phyloP scores from a whole-genome alignment of 495 filamentous ascomycete species.

The Entonaema liquescens region DNA sequence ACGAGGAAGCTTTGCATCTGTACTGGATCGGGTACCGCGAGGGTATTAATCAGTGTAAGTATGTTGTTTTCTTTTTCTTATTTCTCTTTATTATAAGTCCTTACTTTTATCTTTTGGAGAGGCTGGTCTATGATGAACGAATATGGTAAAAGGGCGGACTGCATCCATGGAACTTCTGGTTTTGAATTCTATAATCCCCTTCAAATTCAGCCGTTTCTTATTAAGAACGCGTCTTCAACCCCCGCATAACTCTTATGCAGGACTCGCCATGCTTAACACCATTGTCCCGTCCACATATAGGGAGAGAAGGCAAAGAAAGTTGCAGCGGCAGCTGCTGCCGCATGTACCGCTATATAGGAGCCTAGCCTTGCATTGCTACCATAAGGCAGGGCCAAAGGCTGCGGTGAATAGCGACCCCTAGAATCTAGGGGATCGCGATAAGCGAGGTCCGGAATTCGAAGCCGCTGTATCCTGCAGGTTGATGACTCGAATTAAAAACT shows the following conservation, averaged over 20 bases:
- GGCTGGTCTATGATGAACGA: slow-evolving; percentile 63
- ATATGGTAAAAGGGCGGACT: slow-evolving; percentile 72
- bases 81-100: not conserved
- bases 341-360: slow-evolving; percentile 52
- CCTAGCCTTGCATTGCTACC: slow-evolving; percentile 44
- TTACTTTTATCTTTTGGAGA: slow-evolving; percentile 8
- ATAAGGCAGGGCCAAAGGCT: slow-evolving; percentile 58
- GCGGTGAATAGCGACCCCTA: slow-evolving; percentile 49
- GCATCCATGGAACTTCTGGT: slow-evolving; percentile 53
- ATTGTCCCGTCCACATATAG: slow-evolving; percentile 22
- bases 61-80: not conserved
- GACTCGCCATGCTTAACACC: slow-evolving; percentile 17
- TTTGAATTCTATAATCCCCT: slow-evolving; percentile 38
- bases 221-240: slow-evolving; percentile 30
- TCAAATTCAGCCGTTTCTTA: slow-evolving; percentile 36
- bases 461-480: slow-evolving; percentile 53
- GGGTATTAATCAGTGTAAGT: slow-evolving; percentile 18
- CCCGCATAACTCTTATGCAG: not conserved
- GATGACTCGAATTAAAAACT: slow-evolving; percentile 55
- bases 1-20: slow-evolving; percentile 15
- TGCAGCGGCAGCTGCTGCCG: slow-evolving; percentile 41
- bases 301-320: slow-evolving; percentile 42
- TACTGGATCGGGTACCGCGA: slow-evolving; percentile 9
- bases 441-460: slow-evolving; percentile 41
- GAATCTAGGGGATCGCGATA: slow-evolving; percentile 13